Percentiles rank a stretch among this genome's conserved stretches.
Conservation (phyloP, 495 filamentous ascomycete species). For the Aspergillus homomorphus region DNA sequence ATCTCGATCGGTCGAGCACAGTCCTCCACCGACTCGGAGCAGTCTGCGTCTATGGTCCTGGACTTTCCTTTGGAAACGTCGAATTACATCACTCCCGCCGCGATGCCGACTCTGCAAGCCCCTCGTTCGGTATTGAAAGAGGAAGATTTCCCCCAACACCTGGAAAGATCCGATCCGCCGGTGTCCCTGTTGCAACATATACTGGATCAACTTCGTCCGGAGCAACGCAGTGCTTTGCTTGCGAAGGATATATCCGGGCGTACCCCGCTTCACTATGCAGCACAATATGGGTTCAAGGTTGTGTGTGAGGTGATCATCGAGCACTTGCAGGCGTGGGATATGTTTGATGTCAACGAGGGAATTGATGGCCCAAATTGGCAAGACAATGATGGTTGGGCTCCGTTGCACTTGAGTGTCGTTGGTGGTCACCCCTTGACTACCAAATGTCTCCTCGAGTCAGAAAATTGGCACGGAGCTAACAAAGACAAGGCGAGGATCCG, state of each 20-base stretch:
- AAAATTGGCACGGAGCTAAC: constrained; percentile 62
- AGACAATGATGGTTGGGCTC: constrained; percentile 87
- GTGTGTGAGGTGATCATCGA: constrained; percentile 85
- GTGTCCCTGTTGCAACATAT: constrained; percentile 72
- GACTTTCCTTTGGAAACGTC: constrained; percentile 52
- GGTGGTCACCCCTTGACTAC: constrained; percentile 88
- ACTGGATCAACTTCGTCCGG: constrained; percentile 63
- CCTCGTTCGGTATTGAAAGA: constrained; percentile 54
- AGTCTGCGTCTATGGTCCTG: constrained; percentile 39
- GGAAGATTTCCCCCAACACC: constrained; percentile 52
- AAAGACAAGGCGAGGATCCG: constrained; percentile 59
- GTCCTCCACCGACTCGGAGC: constrained; percentile 51
- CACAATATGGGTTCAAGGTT: constrained; percentile 86
- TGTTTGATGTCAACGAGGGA: constrained; percentile 78
- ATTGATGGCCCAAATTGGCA: constrained; percentile 87
- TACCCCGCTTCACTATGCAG: constrained; percentile 89
- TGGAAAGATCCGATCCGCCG: constrained; percentile 68
- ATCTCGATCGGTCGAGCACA: constrained; percentile 84
- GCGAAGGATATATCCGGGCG: constrained; percentile 76
- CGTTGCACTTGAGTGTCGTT: constrained; percentile 87
- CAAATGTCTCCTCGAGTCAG: constrained; percentile 70
- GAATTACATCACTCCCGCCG: constrained; percentile 75
- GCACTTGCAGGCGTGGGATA: constrained; percentile 82
- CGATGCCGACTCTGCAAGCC: constrained; percentile 60
- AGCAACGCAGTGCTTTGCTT: constrained; percentile 66